phyloP scores from a whole-genome alignment of 257 asterid species.

The Marsdenia floribunda region DNA sequence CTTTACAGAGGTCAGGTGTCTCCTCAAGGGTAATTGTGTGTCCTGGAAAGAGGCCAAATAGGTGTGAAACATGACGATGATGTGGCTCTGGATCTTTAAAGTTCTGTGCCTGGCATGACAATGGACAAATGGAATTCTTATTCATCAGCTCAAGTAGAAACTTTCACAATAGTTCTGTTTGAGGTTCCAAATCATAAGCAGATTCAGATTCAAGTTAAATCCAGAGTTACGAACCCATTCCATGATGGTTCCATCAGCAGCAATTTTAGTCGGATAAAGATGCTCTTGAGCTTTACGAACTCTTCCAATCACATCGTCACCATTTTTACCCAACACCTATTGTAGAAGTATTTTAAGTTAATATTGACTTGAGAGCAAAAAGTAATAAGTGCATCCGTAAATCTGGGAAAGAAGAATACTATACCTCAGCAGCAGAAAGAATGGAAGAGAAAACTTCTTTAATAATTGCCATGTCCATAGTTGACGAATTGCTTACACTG shows the following conservation, averaged over 20 bases:
- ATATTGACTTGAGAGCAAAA: not conserved
- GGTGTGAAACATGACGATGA: conserved; percentile 75
- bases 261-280: conserved; percentile 53
- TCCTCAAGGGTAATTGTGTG: conserved; percentile 46
- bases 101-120: conserved; percentile 48
- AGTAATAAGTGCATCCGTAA: not conserved
- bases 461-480: conserved; percentile 77
- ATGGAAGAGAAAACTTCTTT: conserved; percentile 55
- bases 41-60: conserved; percentile 74
- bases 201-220: not conserved
- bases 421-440: conserved; percentile 69
- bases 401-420: conserved; percentile 1
- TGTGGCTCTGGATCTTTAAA: conserved; percentile 65
- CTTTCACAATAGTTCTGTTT: not conserved
- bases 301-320: conserved; percentile 41
- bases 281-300: conserved; percentile 56
- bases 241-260: conserved; percentile 70
- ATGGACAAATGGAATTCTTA: not conserved
- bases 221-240: conserved; percentile 62
- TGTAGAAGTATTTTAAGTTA: not conserved
- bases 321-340: conserved; percentile 58
- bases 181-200: not conserved
- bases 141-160: not conserved
- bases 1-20: conserved; percentile 62
- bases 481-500: conserved; percentile 68